Evolutionary conservation across 805 yeast genomes (phyloP), one percentile per base, ranked within the genome.

Genomic region (Saccharomycopsis vini): DNA sequence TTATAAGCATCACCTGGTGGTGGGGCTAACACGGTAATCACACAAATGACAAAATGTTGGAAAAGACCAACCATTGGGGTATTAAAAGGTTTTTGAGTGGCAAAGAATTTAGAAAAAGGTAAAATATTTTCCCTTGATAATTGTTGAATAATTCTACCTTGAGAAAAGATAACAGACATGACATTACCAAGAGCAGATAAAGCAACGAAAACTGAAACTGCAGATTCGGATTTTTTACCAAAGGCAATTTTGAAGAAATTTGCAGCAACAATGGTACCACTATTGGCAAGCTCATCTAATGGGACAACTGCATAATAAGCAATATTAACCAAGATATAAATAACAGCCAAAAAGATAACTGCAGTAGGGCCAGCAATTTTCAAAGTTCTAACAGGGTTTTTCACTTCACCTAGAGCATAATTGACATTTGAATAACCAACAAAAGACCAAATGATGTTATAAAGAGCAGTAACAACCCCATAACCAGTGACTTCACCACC

Each of bases 1-100:
- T 82, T 81, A 66, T 83, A 85, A 39, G 94, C 94, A 57, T 84
- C 94, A 45, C 92, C 94, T 21, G 89, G 84, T 16, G 92, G 90
- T 34, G 86, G 85, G 3, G 90, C 92, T 37, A 83, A 56, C 48
- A 86, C 75, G 39, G 87, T 78, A 42, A 85, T 68, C 33, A 81
- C 62, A 64, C 89, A 82, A 15, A 84, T 79, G 37, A 79, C 60
- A 75, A 85, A 84, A 58, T 85, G 94, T 60, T 81, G 81, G 53
- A 79, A 68, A 42, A 85, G 65, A 41, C 90, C 94, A 35, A 77
- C 73, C 50, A 75, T 62, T 36, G 95, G 95, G 2, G 92, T 69
- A 52, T 72, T 73, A 61, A 82, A 81, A 3, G 94, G 94, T 56
- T 62, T 77, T 35, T 78, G 75, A 40, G 81, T 64, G 3, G 89